Percentiles rank a stretch among this genome's conserved stretches.
Conservation (phyloP, 2,329 filamentous ascomycete species). For the Aspergillus floridensis region DNA sequence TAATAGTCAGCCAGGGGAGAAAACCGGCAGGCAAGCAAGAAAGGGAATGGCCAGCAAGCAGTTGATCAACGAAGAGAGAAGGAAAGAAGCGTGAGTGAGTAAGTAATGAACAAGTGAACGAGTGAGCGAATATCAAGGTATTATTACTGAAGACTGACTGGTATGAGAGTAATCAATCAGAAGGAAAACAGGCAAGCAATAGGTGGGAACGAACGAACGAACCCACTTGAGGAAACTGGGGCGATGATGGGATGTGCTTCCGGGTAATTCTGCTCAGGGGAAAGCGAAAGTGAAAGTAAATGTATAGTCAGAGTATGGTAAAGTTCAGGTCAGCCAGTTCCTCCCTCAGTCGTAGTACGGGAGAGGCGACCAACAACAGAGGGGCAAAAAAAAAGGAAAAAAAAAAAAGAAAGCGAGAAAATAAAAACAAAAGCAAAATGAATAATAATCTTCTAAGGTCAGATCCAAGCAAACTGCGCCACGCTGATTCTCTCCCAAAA, state of each 20-base stretch:
- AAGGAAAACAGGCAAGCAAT: neutral
- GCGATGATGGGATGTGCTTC: neutral
- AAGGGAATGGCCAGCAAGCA: neutral
- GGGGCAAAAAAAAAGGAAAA: constrained; percentile 7
- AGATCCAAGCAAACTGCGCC: constrained; percentile 15
- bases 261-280: constrained; percentile 4
- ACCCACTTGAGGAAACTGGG: neutral
- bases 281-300: neutral
- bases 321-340: too few relatives aligned
- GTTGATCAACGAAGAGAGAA: neutral
- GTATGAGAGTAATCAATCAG: neutral
- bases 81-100: neutral
- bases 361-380: constrained; percentile 9
- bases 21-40: neutral
- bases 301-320: neutral
- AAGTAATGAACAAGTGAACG: neutral
- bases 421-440: neutral
- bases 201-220: too few relatives aligned
- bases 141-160: neutral
- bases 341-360: neutral
- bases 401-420: constrained; percentile 6
- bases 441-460: constrained; percentile 1
- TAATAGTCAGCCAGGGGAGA: constrained; percentile 1
- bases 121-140: neutral
- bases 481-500: constrained; percentile 11